These are phyloP conservation scores for Raddia guianensis DNA, from an alignment of 176 grass and related monocot genomes.

Conservation along the genomic window DNA sequence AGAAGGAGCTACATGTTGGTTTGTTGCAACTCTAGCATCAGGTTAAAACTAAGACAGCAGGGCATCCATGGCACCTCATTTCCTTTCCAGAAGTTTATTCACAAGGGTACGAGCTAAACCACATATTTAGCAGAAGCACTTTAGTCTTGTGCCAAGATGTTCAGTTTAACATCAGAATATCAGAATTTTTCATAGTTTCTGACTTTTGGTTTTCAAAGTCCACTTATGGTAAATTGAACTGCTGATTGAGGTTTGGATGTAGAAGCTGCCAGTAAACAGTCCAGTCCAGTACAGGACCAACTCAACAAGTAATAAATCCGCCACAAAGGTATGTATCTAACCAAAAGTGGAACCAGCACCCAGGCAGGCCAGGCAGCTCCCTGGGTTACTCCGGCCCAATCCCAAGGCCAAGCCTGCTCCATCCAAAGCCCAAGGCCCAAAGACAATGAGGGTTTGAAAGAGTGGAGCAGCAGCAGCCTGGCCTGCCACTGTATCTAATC, in stretches of 20 bases:
- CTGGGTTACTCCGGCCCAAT: too few relatives aligned
- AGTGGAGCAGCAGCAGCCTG: too few relatives aligned
- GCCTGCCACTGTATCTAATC: too few relatives aligned
- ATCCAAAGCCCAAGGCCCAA: too few relatives aligned
- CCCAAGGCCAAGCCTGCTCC: too few relatives aligned
- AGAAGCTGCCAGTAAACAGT: constrained; percentile 13
- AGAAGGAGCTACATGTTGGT: neutral
- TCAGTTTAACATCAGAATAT: constrained; percentile 9
- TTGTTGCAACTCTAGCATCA: neutral
- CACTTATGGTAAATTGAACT: constrained; percentile 10
- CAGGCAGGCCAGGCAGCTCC: too few relatives aligned
- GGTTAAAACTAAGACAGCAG: neutral
- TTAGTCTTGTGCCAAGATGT: neutral
- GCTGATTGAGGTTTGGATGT: constrained; percentile 23
- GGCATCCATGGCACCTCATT: neutral
- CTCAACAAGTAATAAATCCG: constrained; percentile 17
- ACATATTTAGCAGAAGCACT: neutral
- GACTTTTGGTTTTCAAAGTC: neutral
- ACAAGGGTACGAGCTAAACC: neutral
- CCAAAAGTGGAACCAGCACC: neutral
- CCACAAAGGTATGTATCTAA: constrained; percentile 5
- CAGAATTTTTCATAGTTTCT: neutral
- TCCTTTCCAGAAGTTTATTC: neutral
- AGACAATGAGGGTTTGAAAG: too few relatives aligned
- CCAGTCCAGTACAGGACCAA: constrained; percentile 12